Evolutionary conservation across 805 yeast species (phyloP).

Genomic region (Teunomyces atbi): DNA sequence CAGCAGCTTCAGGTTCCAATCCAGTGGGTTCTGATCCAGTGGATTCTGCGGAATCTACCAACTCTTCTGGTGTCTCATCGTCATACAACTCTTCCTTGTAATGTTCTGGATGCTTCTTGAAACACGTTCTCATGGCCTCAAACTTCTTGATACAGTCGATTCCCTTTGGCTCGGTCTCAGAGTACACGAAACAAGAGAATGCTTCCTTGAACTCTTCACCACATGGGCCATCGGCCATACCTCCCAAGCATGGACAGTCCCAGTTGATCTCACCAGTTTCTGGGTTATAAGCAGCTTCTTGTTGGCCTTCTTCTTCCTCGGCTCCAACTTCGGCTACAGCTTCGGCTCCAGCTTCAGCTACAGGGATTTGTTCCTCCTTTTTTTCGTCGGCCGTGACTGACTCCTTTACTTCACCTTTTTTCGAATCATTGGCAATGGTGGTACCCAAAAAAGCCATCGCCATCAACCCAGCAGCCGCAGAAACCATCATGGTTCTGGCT

Average conservation of each 20-base stretch:
- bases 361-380: neutral
- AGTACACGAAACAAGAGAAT: constrained; percentile 90
- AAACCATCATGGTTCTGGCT: neutral
- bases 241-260: constrained; percentile 99
- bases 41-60: constrained; percentile 7
- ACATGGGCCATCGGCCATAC: constrained; percentile 99
- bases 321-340: constrained; percentile 1
- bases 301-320: constrained; percentile 31
- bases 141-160: constrained; percentile 91
- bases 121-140: constrained; percentile 89
- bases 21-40: neutral
- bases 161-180: constrained; percentile 94
- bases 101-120: constrained; percentile 87
- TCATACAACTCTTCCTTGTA: constrained; percentile 90
- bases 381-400: neutral
- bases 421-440: neutral
- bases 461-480: neutral
- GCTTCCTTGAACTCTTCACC: constrained; percentile 95
- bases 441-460: neutral
- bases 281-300: constrained; percentile 81
- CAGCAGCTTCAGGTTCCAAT: neutral
- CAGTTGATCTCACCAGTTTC: constrained; percentile 98
- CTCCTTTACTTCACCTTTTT: constrained; percentile 10
- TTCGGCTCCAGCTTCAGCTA: constrained; percentile 4
- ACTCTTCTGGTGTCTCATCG: constrained; percentile 40